Percentiles rank a stretch among this genome's conserved stretches.
Evolutionary conservation across 2,329 filamentous ascomycete species (phyloP).

Genomic region (Penicillium sp.): DNA sequence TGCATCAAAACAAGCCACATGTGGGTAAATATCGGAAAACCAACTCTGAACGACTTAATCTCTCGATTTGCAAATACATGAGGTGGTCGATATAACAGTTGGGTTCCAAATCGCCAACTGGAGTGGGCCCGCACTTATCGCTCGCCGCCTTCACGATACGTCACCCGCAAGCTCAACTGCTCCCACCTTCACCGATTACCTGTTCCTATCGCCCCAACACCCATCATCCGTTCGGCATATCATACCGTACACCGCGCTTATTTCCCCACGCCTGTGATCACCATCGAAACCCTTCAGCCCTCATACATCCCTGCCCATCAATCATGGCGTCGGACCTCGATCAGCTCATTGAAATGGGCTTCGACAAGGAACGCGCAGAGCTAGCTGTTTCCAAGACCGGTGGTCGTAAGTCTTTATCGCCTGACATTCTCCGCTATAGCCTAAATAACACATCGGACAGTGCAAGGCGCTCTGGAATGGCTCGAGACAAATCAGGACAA

Average conservation of each 20-base stretch:
- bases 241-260: not conserved
- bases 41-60: not conserved
- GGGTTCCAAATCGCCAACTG: not conserved
- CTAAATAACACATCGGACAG: conserved; percentile 46
- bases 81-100: not conserved
- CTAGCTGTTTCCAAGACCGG: conserved; percentile 82
- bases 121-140: conserved; percentile 17
- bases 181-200: conserved; percentile 5
- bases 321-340: conserved; percentile 56
- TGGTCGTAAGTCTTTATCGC: conserved; percentile 61
- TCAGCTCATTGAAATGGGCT: conserved; percentile 68
- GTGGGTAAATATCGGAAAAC: no score
- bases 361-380: conserved; percentile 78
- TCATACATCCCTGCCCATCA: not conserved
- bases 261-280: not conserved
- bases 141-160: conserved; percentile 32
- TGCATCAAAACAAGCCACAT: no score
- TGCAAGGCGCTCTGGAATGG: conserved; percentile 91
- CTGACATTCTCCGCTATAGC: not conserved
- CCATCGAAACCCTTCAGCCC: not conserved
- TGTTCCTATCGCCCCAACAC: not conserved
- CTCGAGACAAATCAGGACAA: conserved; percentile 90
- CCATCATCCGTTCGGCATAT: not conserved
- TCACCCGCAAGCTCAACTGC: conserved; percentile 26
- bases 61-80: not conserved